Evolutionary conservation across 2,329 filamentous ascomycete genomes (phyloP).

Genomic region (Alternaria gansuensis): DNA sequence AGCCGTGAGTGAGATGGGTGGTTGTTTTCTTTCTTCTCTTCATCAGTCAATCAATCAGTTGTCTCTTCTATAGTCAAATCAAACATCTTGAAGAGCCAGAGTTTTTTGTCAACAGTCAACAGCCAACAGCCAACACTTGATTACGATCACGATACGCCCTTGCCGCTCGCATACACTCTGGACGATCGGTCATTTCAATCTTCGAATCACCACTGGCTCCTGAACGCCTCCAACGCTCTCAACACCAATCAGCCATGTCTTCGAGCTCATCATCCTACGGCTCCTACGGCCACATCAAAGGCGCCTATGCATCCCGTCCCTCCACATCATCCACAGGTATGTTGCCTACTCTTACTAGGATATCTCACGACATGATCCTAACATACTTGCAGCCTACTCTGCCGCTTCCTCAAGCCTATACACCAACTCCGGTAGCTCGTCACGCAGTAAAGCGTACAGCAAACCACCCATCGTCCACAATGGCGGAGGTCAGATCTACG

Average conservation of each 20-base stretch:
- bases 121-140: slow-evolving; percentile 15
- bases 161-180: slow-evolving; percentile 20
- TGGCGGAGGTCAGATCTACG: slow-evolving; percentile 41
- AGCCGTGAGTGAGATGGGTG: slow-evolving; percentile 28
- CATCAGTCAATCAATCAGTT: slow-evolving; percentile 10
- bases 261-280: slow-evolving; percentile 37
- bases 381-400: slow-evolving; percentile 26
- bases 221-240: slow-evolving; percentile 26
- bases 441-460: slow-evolving; percentile 38
- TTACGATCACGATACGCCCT: slow-evolving; percentile 7
- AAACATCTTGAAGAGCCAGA: slow-evolving; percentile 18
- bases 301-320: slow-evolving; percentile 35
- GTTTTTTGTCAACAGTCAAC: slow-evolving; percentile 30
- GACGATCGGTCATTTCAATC: slow-evolving; percentile 10
- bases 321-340: slow-evolving; percentile 39
- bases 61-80: slow-evolving; percentile 28
- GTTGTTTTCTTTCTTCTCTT: slow-evolving; percentile 25
- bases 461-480: slow-evolving; percentile 45
- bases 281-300: slow-evolving; percentile 38
- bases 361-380: slow-evolving; percentile 14
- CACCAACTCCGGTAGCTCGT: slow-evolving; percentile 36
- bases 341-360: slow-evolving; percentile 19
- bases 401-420: slow-evolving; percentile 37
- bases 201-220: slow-evolving; percentile 23
- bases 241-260: slow-evolving; percentile 35